Percentiles rank a stretch among this genome's conserved stretches.
These are phyloP conservation scores for Sugiyamaella grinbergsii DNA, from an alignment of 1,139 yeast species.

Conservation along the genomic window DNA sequence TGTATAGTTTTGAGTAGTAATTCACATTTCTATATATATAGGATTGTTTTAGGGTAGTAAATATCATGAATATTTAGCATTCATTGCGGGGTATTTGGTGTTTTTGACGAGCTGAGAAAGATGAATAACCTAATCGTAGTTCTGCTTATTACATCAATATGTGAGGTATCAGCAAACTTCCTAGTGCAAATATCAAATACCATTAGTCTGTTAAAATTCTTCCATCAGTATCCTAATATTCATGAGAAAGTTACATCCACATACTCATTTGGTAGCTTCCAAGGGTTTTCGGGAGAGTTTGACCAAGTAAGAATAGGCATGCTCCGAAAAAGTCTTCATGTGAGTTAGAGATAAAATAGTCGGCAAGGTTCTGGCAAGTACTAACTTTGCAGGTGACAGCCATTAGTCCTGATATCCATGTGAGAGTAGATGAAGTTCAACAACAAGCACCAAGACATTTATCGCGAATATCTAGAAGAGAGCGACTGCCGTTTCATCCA, in stretches of 20 bases:
- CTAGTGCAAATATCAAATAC: constrained; percentile 35
- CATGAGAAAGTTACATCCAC: constrained; percentile 31
- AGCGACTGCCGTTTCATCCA: constrained; percentile 39
- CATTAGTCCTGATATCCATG: constrained; percentile 37
- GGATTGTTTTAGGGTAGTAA: neutral
- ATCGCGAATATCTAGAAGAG: constrained; percentile 61
- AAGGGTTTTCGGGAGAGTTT: constrained; percentile 38
- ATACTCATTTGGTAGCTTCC: constrained; percentile 37
- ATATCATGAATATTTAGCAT: neutral
- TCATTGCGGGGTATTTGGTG: constrained; percentile 7
- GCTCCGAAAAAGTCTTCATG: constrained; percentile 30
- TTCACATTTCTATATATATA: constrained; percentile 12
- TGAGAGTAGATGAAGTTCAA: constrained; percentile 44
- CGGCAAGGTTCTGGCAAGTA: neutral
- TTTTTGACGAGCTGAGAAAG: neutral
- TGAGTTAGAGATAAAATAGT: constrained; percentile 15
- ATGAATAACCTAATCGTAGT: constrained; percentile 2
- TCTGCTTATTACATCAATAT: constrained; percentile 2
- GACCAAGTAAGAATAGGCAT: constrained; percentile 28
- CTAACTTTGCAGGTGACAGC: constrained; percentile 30
- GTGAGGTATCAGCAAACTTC: constrained; percentile 25
- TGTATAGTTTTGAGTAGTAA: too few species aligned
- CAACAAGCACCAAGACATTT: constrained; percentile 68
- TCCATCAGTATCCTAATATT: constrained; percentile 33
- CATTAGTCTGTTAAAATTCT: constrained; percentile 30